Evolutionary conservation across 2,329 filamentous ascomycete genomes (phyloP).

Genomic region (Aspergillus sp.): DNA sequence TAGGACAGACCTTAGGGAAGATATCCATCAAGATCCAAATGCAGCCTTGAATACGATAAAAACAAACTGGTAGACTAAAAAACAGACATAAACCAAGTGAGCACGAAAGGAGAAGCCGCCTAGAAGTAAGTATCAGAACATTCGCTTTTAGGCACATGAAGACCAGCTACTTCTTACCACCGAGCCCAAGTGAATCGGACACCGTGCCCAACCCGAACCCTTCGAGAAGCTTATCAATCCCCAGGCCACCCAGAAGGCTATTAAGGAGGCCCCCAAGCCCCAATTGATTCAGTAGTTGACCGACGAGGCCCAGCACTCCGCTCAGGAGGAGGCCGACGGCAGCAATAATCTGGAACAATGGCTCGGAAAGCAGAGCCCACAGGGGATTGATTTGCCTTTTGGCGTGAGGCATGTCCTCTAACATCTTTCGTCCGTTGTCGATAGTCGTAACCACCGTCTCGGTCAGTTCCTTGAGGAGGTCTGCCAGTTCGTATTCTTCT

Average conservation of each 20-base stretch:
- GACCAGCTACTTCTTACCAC: slow-evolving; percentile 49
- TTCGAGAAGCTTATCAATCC: slow-evolving; percentile 54
- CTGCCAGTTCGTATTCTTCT: slow-evolving; percentile 81
- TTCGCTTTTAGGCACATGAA: not conserved
- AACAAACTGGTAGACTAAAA: too few relatives aligned
- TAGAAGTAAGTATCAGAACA: too few relatives aligned
- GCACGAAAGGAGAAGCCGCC: too few relatives aligned
- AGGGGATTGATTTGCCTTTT: slow-evolving; percentile 94
- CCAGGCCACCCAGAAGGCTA: slow-evolving; percentile 70
- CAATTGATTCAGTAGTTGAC: slow-evolving; percentile 73
- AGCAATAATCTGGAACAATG: slow-evolving; percentile 87
- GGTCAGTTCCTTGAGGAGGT: slow-evolving; percentile 80
- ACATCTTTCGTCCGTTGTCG: slow-evolving; percentile 82
- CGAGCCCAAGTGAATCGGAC: slow-evolving; percentile 38
- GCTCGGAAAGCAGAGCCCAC: slow-evolving; percentile 71
- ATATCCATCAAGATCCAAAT: too few relatives aligned
- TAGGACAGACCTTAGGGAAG: too few relatives aligned
- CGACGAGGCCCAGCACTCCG: slow-evolving; percentile 82
- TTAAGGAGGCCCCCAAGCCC: slow-evolving; percentile 80
- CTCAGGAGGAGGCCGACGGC: slow-evolving; percentile 79
- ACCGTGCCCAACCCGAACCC: slow-evolving; percentile 51
- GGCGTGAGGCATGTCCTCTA: slow-evolving; percentile 86
- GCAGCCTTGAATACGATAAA: too few relatives aligned
- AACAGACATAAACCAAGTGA: too few relatives aligned
- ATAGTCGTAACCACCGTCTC: slow-evolving; percentile 77